phyloP scores from a whole-genome alignment of 2,329 filamentous ascomycete species.

The Aspergillus fumigatus region DNA sequence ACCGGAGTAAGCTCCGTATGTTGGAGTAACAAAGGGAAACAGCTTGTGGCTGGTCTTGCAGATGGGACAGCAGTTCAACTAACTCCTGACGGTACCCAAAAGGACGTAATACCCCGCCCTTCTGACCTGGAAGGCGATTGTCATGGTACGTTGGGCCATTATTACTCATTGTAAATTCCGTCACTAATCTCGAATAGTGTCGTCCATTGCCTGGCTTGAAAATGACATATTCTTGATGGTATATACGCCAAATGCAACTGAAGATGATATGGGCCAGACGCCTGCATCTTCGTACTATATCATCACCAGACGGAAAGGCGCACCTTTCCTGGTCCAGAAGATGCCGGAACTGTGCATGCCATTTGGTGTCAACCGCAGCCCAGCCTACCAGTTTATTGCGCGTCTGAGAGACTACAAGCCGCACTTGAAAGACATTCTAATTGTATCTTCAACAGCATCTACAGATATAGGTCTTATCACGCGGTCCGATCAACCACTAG shows the following conservation, averaged over 20 bases:
- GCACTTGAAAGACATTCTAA: conserved; percentile 71
- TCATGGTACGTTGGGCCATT: conserved; percentile 55
- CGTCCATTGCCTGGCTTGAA: conserved; percentile 81
- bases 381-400: conserved; percentile 72
- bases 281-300: conserved; percentile 72
- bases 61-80: conserved; percentile 80
- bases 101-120: conserved; percentile 74
- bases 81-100: conserved; percentile 72
- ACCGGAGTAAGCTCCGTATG: conserved; percentile 74
- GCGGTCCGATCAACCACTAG: conserved; percentile 64
- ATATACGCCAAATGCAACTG: conserved; percentile 61
- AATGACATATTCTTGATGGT: conserved; percentile 79
- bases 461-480: conserved; percentile 75
- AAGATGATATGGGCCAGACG: conserved; percentile 48
- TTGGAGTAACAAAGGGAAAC: conserved; percentile 93
- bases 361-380: conserved; percentile 60
- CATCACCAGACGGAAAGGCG: conserved; percentile 61
- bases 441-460: conserved; percentile 76
- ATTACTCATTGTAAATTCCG: neutral
- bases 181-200: conserved; percentile 48
- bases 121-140: conserved; percentile 59
- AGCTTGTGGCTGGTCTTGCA: conserved; percentile 77
- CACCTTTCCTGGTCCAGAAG: conserved; percentile 67
- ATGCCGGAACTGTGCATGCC: conserved; percentile 70
- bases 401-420: conserved; percentile 78